phyloP scores from a whole-genome alignment of 139 green algal genomes.

The Closterium sp. region DNA sequence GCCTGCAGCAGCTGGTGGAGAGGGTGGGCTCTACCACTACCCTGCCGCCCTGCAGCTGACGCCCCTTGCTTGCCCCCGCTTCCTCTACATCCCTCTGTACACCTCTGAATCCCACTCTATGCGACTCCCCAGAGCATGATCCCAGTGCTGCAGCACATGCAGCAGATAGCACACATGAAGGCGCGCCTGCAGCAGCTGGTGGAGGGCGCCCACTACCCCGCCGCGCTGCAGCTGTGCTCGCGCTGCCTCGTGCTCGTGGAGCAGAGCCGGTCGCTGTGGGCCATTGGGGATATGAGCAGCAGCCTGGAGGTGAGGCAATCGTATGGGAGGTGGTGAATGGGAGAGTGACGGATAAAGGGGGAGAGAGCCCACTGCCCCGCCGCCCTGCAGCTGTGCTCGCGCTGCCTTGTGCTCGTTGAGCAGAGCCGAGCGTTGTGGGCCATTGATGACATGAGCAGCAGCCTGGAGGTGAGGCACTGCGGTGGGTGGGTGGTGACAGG shows the following conservation, averaged over 20 bases:
- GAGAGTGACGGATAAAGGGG: neutral
- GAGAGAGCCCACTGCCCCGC: no score
- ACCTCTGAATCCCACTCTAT: no score
- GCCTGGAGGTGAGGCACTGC: no score
- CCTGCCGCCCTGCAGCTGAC: slow-evolving; percentile 24
- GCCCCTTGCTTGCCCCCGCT: no score
- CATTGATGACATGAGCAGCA: neutral
- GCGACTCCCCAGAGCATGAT: neutral
- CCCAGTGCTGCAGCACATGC: neutral
- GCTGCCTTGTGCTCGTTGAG: no score
- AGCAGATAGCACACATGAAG: neutral
- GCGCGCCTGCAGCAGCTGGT: neutral
- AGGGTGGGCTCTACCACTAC: neutral
- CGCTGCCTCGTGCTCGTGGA: slow-evolving; percentile 48
- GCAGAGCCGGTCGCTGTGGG: slow-evolving; percentile 15
- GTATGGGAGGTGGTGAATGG: neutral
- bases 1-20: neutral
- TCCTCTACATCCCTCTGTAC: no score
- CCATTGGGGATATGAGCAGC: slow-evolving; percentile 29
- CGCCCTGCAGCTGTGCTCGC: no score
- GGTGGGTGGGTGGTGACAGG: no score
- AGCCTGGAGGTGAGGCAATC: slow-evolving; percentile 43
- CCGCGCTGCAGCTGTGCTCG: slow-evolving; percentile 41
- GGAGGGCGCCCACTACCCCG: neutral
- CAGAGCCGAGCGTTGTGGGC: no score